Evolutionary conservation across 164 flowering plant species (phyloP).

Genomic region (Vitis riparia): DNA sequence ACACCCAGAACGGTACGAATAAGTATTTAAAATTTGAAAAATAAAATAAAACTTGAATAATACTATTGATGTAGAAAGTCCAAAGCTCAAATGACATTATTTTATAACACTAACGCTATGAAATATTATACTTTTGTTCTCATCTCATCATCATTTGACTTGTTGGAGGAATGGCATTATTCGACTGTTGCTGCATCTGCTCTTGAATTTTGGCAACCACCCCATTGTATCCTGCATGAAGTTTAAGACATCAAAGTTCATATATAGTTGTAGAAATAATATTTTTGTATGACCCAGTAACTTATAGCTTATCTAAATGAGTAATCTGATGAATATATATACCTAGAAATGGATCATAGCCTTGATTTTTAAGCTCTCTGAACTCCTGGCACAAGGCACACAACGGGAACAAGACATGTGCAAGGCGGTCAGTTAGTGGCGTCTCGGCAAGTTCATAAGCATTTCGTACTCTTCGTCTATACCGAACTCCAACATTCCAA

Average conservation of each 20-base stretch:
- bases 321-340: no score
- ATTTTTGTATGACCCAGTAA: no score
- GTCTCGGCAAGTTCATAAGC: constrained; percentile 4
- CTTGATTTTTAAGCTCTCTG: constrained; percentile 11
- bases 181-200: background rate
- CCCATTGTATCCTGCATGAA: constrained; percentile 4
- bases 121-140: no score
- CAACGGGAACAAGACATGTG: constrained; percentile 3
- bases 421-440: background rate
- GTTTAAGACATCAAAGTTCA: background rate
- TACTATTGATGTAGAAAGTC: no score
- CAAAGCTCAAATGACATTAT: no score
- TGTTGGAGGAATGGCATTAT: background rate
- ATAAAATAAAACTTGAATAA: no score
- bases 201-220: constrained; percentile 2
- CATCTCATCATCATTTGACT: constrained; percentile 5
- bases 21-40: no score
- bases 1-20: no score
- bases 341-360: constrained; percentile 13
- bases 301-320: no score
- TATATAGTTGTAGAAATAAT: no score
- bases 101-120: no score
- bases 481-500: constrained; percentile 7
- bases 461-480: background rate
- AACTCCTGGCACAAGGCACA: constrained; percentile 17